Base-by-base conservation (phyloP, 352 stramenopile species). In the Pythium apleroticum region DNA sequence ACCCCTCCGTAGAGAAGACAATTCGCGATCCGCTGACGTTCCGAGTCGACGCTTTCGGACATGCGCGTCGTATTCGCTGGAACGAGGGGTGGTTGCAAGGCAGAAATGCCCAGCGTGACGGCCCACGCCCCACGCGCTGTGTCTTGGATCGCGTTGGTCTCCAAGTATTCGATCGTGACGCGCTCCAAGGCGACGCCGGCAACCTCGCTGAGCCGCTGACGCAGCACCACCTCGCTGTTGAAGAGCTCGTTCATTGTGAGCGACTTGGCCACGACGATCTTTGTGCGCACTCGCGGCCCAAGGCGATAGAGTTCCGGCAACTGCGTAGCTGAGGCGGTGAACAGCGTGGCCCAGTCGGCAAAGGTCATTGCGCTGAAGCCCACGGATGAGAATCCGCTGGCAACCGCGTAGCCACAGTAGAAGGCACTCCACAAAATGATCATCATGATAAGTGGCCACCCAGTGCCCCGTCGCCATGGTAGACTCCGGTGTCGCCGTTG, bases 211-310 rank as follows among this genome's bases (percentile, higher is more conserved):
- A 78, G 46, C 20, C 66, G 72, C 27, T 74, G 64, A 2, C 63
- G 68, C 5, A 75, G 39, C 4, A 69, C 67, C n/a, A 30, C 57
- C 35, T 78, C 68, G 9, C 49, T 62, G 17, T 46, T 61, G 33
- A 75, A 24, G 9, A 78, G 49, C 31, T 78, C 67, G 7, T 37
- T 57, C 57, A 78, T 65, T 11, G 63, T 75, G n/a, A 78, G 12
- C 8, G 45, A 49, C 28, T 31, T 63, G 9, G 68, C 60, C 15
- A 75, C 61, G 14, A 69, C 25, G 7, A 78, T 28, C 61, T 78
- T 78, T n/a, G 49, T 62, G 20, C 68, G 72, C 8, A 78, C 55
- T 4, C 68, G 72, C 0, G 72, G 68, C 7, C 45, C 57, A n/a
- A 30, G 27, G 9, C 41, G 58, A n/a, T 73, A 78, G 22, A 78